These are phyloP conservation scores for Globisporangium lucens DNA, from an alignment of 352 stramenopile species.

Conservation along the genomic window DNA sequence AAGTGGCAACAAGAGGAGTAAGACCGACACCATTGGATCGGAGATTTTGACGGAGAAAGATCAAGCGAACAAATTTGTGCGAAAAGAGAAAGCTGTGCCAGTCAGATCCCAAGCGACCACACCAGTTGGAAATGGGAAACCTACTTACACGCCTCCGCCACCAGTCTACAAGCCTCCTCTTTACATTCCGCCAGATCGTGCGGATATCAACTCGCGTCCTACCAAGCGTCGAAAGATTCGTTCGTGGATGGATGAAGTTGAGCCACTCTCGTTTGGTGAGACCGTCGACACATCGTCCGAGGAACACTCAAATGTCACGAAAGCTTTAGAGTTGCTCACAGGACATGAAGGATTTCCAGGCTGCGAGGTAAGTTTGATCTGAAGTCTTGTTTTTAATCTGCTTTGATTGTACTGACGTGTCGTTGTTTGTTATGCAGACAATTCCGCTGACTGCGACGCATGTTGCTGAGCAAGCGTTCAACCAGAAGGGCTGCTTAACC, in stretches of 20 bases:
- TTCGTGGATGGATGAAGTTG: constrained; percentile 81
- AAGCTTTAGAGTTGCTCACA: constrained; percentile 67
- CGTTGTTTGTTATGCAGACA: constrained; percentile 35
- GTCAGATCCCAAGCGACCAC: constrained; percentile 20
- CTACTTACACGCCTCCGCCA: constrained; percentile 24
- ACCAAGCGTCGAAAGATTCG: constrained; percentile 85
- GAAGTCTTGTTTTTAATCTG: not conserved
- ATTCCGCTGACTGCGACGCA: constrained; percentile 86
- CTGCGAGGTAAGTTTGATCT: constrained; percentile 55
- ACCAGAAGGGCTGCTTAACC: constrained; percentile 69
- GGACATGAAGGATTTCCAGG: constrained; percentile 73
- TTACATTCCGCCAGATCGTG: constrained; percentile 63
- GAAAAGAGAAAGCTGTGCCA: constrained; percentile 26
- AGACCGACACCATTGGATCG: constrained; percentile 37
- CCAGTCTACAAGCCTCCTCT: constrained; percentile 71
- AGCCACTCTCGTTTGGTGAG: constrained; percentile 60
- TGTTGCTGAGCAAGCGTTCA: constrained; percentile 65
- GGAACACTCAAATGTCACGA: constrained; percentile 51
- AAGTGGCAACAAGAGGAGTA: constrained; percentile 38
- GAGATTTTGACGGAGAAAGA: constrained; percentile 74
- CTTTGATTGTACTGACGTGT: constrained; percentile 3
- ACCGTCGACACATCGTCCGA: constrained; percentile 55
- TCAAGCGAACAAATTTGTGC: constrained; percentile 54
- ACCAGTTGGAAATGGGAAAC: constrained; percentile 23
- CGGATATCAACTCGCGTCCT: constrained; percentile 42